These are phyloP conservation scores for Candida pseudoglaebosa DNA, from an alignment of 805 yeast species.

Conservation along the genomic window DNA sequence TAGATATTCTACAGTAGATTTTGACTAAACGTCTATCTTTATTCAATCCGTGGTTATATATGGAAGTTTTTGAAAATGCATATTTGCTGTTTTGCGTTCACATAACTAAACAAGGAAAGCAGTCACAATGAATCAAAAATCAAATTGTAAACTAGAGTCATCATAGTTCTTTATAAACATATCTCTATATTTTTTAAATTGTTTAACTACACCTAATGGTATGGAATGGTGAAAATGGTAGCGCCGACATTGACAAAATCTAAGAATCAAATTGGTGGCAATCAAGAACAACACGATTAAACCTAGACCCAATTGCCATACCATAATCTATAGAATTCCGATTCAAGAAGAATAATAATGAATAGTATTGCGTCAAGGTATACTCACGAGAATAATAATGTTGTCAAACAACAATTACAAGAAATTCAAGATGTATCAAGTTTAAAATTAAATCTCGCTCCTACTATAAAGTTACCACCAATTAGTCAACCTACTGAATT, in stretches of 20 bases:
- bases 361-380: constrained; percentile 37
- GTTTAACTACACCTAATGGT: no score
- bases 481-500: constrained; percentile 87
- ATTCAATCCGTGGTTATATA: background rate
- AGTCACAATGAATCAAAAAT: no score
- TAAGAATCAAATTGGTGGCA: background rate
- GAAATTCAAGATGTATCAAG: constrained; percentile 17
- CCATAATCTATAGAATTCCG: no score
- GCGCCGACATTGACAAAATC: background rate
- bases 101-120: no score
- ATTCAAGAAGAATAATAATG: no score
- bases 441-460: constrained; percentile 41
- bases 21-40: background rate
- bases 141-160: no score
- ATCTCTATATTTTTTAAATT: background rate
- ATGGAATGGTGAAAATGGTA: no score
- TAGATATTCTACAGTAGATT: no score
- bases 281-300: background rate
- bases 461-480: constrained; percentile 72
- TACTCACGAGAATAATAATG: constrained; percentile 27
- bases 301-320: no score
- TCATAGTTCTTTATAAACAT: no score
- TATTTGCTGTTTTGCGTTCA: no score
- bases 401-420: constrained; percentile 25
- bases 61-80: no score